phyloP scores from a whole-genome alignment of 202 grass and related monocot species.

The Dendrocalamus latiflorus region DNA sequence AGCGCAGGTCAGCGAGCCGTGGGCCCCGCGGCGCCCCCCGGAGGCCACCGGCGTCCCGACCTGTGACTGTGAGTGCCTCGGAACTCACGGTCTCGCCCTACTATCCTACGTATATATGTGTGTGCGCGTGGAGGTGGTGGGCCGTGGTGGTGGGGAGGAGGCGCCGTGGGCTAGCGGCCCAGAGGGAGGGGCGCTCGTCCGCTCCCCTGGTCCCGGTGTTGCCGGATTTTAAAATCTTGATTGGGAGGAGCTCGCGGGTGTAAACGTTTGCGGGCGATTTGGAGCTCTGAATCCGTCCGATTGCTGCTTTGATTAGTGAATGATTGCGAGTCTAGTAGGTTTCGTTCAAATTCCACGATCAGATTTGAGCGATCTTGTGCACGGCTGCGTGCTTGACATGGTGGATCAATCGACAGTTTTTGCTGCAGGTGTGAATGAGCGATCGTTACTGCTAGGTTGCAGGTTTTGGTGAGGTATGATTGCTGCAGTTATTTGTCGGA shows the following conservation, averaged over 20 bases:
- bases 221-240: conserved; percentile 1
- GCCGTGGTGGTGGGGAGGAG: conserved; percentile 30
- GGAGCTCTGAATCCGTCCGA: conserved; percentile 1
- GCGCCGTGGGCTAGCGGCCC: conserved; percentile 53
- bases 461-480: neutral
- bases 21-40: conserved; percentile 8
- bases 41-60: conserved; percentile 5
- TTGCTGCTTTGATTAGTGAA: neutral
- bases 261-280: neutral
- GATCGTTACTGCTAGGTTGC: neutral
- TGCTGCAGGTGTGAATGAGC: too few species aligned
- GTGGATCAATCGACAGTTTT: neutral
- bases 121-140: conserved; percentile 19
- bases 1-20: conserved; percentile 39
- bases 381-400: neutral
- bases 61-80: conserved; percentile 46
- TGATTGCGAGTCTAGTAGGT: neutral
- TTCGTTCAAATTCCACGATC: neutral
- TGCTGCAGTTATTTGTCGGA: neutral
- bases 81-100: conserved; percentile 38
- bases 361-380: conserved; percentile 1
- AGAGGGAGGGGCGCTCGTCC: neutral
- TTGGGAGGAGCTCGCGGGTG: neutral
- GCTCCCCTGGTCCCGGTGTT: neutral
- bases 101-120: neutral